Evolutionary conservation across 2,329 filamentous ascomycete genomes (phyloP).

Genomic region (Colletotrichum sp.): DNA sequence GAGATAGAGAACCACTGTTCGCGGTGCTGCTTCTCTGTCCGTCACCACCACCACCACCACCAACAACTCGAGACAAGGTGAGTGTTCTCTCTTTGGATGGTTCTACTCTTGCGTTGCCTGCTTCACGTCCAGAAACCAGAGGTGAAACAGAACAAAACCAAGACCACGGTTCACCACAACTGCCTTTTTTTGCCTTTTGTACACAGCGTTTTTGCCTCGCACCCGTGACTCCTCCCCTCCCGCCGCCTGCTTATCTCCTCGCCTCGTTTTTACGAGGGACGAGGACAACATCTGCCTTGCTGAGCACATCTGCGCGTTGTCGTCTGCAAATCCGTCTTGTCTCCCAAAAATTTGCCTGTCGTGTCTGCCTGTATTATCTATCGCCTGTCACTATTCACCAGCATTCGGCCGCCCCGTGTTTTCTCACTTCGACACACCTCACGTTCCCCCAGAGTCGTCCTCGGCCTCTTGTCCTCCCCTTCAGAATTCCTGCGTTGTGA

Average conservation of each 20-base stretch:
- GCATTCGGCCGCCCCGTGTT: not conserved
- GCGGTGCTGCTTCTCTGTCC: not conserved
- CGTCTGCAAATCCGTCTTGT: not conserved
- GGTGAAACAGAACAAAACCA: not conserved
- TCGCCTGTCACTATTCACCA: conserved; percentile 2
- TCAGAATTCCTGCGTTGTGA: conserved; percentile 7
- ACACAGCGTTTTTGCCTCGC: conserved; percentile 6
- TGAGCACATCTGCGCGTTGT: not conserved
- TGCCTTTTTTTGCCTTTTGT: conserved; percentile 1
- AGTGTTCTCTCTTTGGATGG: conserved; percentile 9
- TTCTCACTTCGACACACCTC: conserved; percentile 1
- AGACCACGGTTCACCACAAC: not conserved
- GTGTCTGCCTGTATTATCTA: conserved; percentile 7
- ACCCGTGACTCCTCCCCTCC: conserved; percentile 7
- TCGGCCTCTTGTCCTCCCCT: conserved; percentile 6
- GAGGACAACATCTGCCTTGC: not conserved
- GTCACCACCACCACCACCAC: not conserved
- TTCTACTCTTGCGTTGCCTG: not conserved
- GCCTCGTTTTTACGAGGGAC: not conserved
- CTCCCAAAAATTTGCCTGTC: not conserved
- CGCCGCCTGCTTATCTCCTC: not conserved
- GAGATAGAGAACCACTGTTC: conserved; percentile 10
- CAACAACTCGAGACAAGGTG: not conserved
- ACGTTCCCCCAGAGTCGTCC: not conserved
- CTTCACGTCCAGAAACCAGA: not conserved